phyloP scores from a whole-genome alignment of 257 asterid genomes.

The Misopates orontium region DNA sequence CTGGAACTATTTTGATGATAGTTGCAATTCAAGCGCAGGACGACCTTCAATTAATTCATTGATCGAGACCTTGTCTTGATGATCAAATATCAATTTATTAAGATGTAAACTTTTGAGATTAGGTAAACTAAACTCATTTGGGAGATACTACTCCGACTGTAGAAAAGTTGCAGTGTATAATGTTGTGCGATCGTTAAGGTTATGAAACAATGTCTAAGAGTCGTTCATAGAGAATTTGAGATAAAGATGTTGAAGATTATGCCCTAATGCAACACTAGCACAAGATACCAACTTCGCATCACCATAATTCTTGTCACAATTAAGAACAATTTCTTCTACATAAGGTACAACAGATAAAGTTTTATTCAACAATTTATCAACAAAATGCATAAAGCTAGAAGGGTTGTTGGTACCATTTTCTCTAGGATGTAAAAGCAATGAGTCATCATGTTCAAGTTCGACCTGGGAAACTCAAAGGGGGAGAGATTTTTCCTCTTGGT shows the following conservation, averaged over 20 bases:
- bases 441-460: not conserved
- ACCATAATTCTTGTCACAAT: too few relatives aligned
- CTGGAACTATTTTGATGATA: too few relatives aligned
- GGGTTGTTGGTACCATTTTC: not conserved
- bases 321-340: too few relatives aligned
- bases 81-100: not conserved
- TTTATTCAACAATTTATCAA: too few relatives aligned
- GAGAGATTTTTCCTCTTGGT: not conserved
- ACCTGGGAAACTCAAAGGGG: not conserved
- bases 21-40: slow-evolving; percentile 2
- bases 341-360: too few relatives aligned
- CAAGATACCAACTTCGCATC: too few relatives aligned
- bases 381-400: too few relatives aligned
- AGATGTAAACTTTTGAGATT: not conserved
- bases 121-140: not conserved
- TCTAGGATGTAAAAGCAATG: not conserved
- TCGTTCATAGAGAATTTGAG: not conserved
- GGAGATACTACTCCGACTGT: too few relatives aligned
- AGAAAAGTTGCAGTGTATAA: not conserved
- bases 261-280: not conserved
- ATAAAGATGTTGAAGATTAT: not conserved
- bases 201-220: not conserved
- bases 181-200: not conserved
- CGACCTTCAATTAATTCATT: not conserved
- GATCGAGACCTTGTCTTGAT: not conserved